phyloP scores from a whole-genome alignment of 331 rosid species.

The Saraca asoca region DNA sequence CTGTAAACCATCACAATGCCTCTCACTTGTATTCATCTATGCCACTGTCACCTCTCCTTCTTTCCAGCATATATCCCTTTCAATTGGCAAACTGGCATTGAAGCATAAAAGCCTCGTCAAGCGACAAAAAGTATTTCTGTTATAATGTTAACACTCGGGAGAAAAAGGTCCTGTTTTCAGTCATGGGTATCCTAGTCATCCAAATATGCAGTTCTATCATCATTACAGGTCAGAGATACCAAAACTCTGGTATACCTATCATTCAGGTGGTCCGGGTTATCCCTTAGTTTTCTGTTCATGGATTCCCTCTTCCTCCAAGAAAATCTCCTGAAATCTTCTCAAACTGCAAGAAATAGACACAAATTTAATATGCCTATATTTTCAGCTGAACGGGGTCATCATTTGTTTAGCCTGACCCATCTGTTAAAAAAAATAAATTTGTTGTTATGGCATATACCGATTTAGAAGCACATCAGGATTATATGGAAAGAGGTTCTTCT shows the following conservation, averaged over 20 bases:
- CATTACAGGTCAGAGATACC: slow-evolving; percentile 21
- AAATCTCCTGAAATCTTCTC: slow-evolving; percentile 62
- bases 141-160: slow-evolving; percentile 3
- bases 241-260: slow-evolving; percentile 16
- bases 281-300: slow-evolving; percentile 15
- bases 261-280: slow-evolving; percentile 28
- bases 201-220: slow-evolving; percentile 13
- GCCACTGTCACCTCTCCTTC: slow-evolving; percentile 19
- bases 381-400: background rate
- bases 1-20: slow-evolving; percentile 31
- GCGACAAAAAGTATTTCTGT: background rate
- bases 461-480: slow-evolving; percentile 78
- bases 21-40: slow-evolving; percentile 24
- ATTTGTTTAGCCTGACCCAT: slow-evolving; percentile 1
- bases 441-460: slow-evolving; percentile 50
- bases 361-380: background rate
- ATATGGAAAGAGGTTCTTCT: slow-evolving; percentile 81
- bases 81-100: slow-evolving; percentile 14
- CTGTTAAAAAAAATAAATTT: slow-evolving; percentile 23
- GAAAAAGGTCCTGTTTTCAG: slow-evolving; percentile 15
- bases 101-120: background rate
- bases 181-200: slow-evolving; percentile 26
- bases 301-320: slow-evolving; percentile 39
- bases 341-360: slow-evolving; percentile 54
- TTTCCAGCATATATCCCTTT: slow-evolving; percentile 12